Evolutionary conservation across 305 asterid genomes (phyloP).

Genomic region (Fraxinus ornus): DNA sequence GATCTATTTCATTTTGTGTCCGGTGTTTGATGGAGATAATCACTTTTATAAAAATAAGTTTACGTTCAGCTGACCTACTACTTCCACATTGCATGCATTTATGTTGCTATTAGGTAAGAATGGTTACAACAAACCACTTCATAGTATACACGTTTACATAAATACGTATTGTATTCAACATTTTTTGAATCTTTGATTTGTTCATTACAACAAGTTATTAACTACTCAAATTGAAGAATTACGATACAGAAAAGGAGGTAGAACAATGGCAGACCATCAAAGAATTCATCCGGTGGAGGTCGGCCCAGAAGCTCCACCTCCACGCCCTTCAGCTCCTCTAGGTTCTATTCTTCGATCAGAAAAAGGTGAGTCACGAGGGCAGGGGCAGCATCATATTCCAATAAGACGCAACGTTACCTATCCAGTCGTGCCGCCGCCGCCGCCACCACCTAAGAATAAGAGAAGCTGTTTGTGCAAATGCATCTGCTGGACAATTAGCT

Average conservation of each 20-base stretch:
- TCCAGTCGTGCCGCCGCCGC: constrained; percentile 23
- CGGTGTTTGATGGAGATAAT: neutral
- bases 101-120: constrained; percentile 33
- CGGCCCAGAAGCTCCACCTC: constrained; percentile 47
- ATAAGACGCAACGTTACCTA: constrained; percentile 11
- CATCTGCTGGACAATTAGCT: constrained; percentile 70
- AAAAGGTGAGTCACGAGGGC: constrained; percentile 39
- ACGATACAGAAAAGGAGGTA: neutral
- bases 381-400: constrained; percentile 30
- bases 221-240: neutral
- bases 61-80: constrained; percentile 43
- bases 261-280: constrained; percentile 50
- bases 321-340: constrained; percentile 46
- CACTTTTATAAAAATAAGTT: neutral
- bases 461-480: constrained; percentile 61
- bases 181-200: neutral
- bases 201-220: neutral
- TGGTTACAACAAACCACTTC: constrained; percentile 8
- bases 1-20: neutral
- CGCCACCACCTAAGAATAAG: constrained; percentile 30
- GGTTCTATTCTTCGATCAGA: constrained; percentile 32
- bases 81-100: constrained; percentile 22
- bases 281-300: constrained; percentile 64
- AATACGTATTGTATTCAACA: neutral
- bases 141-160: constrained; percentile 14